Percentiles rank a stretch among this genome's conserved stretches.
Evolutionary conservation across 129 eudicot genomes (phyloP).

Genomic region (sunflower (Helianthus annuus)): DNA sequence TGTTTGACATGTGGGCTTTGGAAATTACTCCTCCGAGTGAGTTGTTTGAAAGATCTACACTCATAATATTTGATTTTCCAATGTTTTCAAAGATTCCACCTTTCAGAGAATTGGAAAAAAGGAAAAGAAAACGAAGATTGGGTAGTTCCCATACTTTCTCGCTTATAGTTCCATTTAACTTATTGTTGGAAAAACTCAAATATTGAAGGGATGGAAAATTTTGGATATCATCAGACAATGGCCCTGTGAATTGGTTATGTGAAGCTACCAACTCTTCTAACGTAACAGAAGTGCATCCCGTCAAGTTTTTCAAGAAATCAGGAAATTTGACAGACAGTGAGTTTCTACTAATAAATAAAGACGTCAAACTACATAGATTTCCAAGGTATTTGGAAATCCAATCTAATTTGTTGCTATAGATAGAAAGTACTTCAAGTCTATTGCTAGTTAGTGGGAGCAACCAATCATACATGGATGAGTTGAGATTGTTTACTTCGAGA

Average conservation of each 20-base stretch:
- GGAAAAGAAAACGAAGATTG: background rate
- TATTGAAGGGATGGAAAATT: background rate
- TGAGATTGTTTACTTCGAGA: constrained; percentile 4
- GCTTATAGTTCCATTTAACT: constrained; percentile 6
- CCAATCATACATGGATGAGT: constrained; percentile 21
- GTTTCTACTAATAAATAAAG: background rate
- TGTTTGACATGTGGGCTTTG: background rate
- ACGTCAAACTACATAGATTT: background rate
- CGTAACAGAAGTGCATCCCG: background rate
- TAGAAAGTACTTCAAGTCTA: background rate
- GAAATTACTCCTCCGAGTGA: background rate
- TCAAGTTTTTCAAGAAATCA: background rate
- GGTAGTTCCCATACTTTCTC: constrained; percentile 9
- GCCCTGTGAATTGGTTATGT: background rate
- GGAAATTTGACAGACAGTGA: background rate
- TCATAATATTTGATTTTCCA: background rate
- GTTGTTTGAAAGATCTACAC: background rate
- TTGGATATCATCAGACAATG: background rate
- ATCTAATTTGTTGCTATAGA: background rate
- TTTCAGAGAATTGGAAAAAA: background rate
- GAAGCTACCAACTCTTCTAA: background rate
- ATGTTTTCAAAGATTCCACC: background rate
- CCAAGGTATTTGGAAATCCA: constrained; percentile 11
- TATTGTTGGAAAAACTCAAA: background rate
- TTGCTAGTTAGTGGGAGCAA: constrained; percentile 11